phyloP scores from a whole-genome alignment of 2,329 filamentous ascomycete genomes.

The Knufia fluminis region DNA sequence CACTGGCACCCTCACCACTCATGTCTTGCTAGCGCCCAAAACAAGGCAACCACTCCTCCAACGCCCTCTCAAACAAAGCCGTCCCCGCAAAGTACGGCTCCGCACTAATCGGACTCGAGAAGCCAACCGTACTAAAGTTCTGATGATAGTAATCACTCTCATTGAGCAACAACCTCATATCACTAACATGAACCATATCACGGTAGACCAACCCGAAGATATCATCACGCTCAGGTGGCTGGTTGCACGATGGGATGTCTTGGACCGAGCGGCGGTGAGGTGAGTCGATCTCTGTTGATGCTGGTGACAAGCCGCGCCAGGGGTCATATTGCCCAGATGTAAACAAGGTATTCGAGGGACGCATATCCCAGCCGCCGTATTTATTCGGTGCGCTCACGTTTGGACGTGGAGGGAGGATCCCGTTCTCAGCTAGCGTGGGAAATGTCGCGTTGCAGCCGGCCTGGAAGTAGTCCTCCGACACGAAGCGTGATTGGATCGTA shows the following conservation, averaged over 20 bases:
- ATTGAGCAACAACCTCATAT: slow-evolving; percentile 30
- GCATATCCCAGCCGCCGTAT: slow-evolving; percentile 42
- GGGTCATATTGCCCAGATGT: slow-evolving; percentile 44
- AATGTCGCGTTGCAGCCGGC: too few species aligned
- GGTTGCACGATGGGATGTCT: background rate
- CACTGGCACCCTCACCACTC: too few species aligned
- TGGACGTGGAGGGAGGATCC: slow-evolving; percentile 27
- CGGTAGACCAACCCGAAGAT: background rate
- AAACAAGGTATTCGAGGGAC: slow-evolving; percentile 45
- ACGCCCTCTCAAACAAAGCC: slow-evolving; percentile 18
- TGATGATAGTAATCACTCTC: too few species aligned
- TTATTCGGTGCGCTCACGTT: slow-evolving; percentile 32
- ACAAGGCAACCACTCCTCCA: slow-evolving; percentile 40
- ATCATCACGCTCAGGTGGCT: background rate
- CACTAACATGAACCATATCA: background rate
- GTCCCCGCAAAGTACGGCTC: slow-evolving; percentile 14
- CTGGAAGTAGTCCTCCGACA: too few species aligned
- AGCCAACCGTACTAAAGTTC: too few species aligned
- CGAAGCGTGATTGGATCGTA: too few species aligned
- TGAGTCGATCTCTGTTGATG: slow-evolving; percentile 28
- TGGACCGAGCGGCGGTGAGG: background rate
- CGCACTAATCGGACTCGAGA: too few species aligned
- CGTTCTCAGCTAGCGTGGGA: too few species aligned
- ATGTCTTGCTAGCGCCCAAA: too few species aligned
- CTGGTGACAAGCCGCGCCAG: slow-evolving; percentile 40